Evolutionary conservation across 1,139 yeast genomes (phyloP).

Genomic region (Debaryomyces udenii): DNA sequence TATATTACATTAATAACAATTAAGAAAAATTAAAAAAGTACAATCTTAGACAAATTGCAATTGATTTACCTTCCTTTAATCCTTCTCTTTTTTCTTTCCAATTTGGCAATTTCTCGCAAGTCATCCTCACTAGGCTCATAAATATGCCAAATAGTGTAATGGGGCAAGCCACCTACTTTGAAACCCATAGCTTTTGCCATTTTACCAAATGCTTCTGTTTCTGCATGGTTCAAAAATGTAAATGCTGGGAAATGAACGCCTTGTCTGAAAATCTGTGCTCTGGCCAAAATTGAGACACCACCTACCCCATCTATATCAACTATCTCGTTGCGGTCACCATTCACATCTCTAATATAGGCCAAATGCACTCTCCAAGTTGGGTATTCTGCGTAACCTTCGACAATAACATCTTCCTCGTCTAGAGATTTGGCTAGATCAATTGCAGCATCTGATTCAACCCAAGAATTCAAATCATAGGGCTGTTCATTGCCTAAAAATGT

Average conservation of each 20-base stretch:
- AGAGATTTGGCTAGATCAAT: constrained; percentile 64
- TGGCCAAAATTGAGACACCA: constrained; percentile 84
- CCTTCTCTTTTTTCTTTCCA: constrained; percentile 70
- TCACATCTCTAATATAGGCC: constrained; percentile 67
- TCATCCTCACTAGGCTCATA: constrained; percentile 94
- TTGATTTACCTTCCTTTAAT: constrained; percentile 18
- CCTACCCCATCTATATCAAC: constrained; percentile 87
- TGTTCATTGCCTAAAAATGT: constrained; percentile 76
- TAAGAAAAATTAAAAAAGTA: background rate
- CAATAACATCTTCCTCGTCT: constrained; percentile 84
- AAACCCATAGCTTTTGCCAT: constrained; percentile 82
- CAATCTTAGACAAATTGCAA: background rate
- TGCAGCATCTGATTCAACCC: constrained; percentile 81
- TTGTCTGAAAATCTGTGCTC: constrained; percentile 76
- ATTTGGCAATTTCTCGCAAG: constrained; percentile 67
- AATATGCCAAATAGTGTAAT: constrained; percentile 86
- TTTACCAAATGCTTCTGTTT: constrained; percentile 90
- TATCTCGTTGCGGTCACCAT: constrained; percentile 66
- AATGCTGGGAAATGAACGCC: constrained; percentile 91
- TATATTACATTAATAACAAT: background rate
- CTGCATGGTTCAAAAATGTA: constrained; percentile 87
- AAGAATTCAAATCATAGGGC: constrained; percentile 84
- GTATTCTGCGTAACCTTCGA: constrained; percentile 88
- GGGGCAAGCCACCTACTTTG: constrained; percentile 83
- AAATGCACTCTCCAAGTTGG: constrained; percentile 88